Conservation (phyloP, 371 early-diverging fungal species). For the Nematocida displodere region DNA sequence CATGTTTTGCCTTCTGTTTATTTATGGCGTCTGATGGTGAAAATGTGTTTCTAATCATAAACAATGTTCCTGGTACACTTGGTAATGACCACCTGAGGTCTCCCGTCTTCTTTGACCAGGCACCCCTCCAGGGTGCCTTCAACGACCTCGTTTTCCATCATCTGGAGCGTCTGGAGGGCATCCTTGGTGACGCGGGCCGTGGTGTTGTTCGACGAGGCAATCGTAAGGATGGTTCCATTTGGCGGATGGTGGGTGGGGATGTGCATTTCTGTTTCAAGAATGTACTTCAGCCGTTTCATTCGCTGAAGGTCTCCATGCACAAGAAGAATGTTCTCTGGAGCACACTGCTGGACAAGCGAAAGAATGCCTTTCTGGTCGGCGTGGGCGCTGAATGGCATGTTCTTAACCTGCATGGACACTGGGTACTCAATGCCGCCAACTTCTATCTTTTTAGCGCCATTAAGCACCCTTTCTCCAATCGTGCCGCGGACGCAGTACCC, state of each 20-base stretch:
- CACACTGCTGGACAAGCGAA: slow-evolving; percentile 89
- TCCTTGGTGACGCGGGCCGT: slow-evolving; percentile 1
- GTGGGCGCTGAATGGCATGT: slow-evolving; percentile 96
- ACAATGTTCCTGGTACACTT: background rate
- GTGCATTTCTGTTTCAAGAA: slow-evolving; percentile 74
- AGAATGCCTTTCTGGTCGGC: slow-evolving; percentile 96
- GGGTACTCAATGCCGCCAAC: slow-evolving; percentile 80
- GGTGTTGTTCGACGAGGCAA: slow-evolving; percentile 1
- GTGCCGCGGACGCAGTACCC: slow-evolving; percentile 84
- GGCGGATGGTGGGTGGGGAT: slow-evolving; percentile 74
- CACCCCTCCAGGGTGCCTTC: slow-evolving; percentile 12
- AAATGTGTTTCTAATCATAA: too few relatives aligned
- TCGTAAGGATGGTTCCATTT: slow-evolving; percentile 3
- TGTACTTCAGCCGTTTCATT: slow-evolving; percentile 84
- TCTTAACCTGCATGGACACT: slow-evolving; percentile 82
- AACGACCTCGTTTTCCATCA: background rate
- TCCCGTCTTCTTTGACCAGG: background rate
- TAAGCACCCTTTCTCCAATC: slow-evolving; percentile 84
- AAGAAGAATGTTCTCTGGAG: slow-evolving; percentile 82
- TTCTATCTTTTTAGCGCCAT: slow-evolving; percentile 81
- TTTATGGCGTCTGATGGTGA: background rate
- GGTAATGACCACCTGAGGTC: background rate
- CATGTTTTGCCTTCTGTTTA: background rate
- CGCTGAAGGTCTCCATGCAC: slow-evolving; percentile 97
- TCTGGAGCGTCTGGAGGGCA: background rate